Base-by-base conservation (phyloP, 1,284 basidiomycete species). In the Ustilago bromivora region DNA sequence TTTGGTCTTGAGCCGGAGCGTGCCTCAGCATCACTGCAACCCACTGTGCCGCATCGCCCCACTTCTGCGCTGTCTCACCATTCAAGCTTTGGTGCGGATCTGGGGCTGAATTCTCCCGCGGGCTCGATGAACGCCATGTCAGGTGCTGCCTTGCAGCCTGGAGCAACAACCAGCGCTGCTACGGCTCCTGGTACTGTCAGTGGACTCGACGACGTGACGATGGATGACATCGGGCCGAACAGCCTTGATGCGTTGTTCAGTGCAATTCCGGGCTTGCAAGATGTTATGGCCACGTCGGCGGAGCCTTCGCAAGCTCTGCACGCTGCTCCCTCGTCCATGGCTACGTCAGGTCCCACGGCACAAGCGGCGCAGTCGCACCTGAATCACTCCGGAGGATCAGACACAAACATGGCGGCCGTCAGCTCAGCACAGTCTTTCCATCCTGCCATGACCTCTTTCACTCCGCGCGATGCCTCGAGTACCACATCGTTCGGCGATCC, bases 401-500 rank as follows among this genome's bases (percentile, higher is more conserved):
- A 65, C 7, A 19, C 56, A 19, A 60, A 32, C 8, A 17, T 52
- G 23, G 23, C 38, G 5, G 49, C 34, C 9, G 31, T 55, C 8
- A 43, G 28, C 58, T 58, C 66, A 13, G 23, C 46, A 3, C 71
- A 68, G 15, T n/a, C 61, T 36, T 61, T 68, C 36, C 57, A 64
- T 7, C 46, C 71, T 13, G 41, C 43, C 15, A 54, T 68, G 36
- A 66, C 46, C 55, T 58, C 69, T 0, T 68, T 68, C 36, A 74
- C 76, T 10, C 76, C 76, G 8, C 61, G 76, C 15, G 71, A 74
- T 52, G 65, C 57, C 8, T 60, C 65, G 4, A 59, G 61, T 8
- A 55, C 71, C 3, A 64, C 65, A 6, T 65, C 76, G 0, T 68
- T 78, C 41, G 70, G 71, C n/a, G 82, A 83, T 54, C 81, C 77